Evolutionary conservation across 2,329 filamentous ascomycete species (phyloP), one percentile per base, ranked within the genome.

Genomic region (Pseudovirgaria hyperparasitica): DNA sequence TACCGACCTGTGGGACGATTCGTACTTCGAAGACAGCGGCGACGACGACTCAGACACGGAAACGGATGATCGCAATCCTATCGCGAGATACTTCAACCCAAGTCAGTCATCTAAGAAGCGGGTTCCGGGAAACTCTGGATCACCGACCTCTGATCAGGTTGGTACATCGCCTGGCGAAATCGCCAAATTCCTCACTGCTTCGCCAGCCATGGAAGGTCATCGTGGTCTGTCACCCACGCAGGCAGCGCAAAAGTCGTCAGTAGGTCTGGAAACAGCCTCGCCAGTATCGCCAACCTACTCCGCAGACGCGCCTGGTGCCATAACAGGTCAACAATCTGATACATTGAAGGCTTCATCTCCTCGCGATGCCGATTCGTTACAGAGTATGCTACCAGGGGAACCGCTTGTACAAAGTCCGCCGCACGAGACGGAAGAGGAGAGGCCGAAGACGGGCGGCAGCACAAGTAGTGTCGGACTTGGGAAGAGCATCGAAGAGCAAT

Each of bases 1-100:
- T 53, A 31, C 57, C n/a, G 50, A 44, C 3, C 42, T 53, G 3
- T 67, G 62, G 63, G 61, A 65, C 28, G 62, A 64, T 21, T 42
- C 53, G 2, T 60, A 62, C 29, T 62, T 65, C 28, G 61, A 63
- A 20, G 56, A 50, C 11, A 58, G 57, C n/a, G 58, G 51, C 7
- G 58, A 62, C 25, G 56, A 60, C 19, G 55, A 57, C 5, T 28
- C 36, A 6, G 62, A 65, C 19, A 58, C 58, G 10, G 46, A 55
- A 4, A 26, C 34, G 6, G 53, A 55, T 19, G 50, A 54, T 16
- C 51, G 48, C n/a, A 50, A 42, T 22, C 41, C 46, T 3, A 35
- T 53, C 5, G 48, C 54, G 33, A 48, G 42, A 22, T 54, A 51
- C 30, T 33, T 55, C n/a, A 48, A 52, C 25, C 36, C 46, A n/a